Percentiles rank a stretch among this genome's conserved stretches.
phyloP scores from a whole-genome alignment of 23 red algal species.

The Cyanidioschyzon merolae region DNA sequence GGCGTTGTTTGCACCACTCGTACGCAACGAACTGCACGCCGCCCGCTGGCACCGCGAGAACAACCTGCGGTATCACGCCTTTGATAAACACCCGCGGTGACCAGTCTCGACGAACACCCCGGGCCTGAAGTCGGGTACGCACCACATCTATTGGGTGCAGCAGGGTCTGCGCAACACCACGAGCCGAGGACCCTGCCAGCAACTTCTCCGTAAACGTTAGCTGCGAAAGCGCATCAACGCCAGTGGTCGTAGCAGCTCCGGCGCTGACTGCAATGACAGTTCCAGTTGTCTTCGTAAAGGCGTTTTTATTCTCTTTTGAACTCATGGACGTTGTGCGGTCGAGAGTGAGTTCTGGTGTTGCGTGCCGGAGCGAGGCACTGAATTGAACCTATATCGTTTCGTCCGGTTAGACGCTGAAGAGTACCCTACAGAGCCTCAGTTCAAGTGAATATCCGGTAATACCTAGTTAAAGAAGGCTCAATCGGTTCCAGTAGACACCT shows the following conservation, averaged over 20 bases:
- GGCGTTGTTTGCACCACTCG: slow-evolving; percentile 62
- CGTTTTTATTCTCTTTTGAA: no score
- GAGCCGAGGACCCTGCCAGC: slow-evolving; percentile 66
- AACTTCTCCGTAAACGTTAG: slow-evolving; percentile 72
- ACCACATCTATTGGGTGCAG: slow-evolving; percentile 92
- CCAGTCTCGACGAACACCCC: slow-evolving; percentile 37
- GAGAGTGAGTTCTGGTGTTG: no score
- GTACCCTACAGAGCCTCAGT: no score
- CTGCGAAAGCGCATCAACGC: slow-evolving; percentile 7
- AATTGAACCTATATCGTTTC: no score
- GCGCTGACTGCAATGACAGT: background rate
- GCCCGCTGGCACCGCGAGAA: slow-evolving; percentile 82
- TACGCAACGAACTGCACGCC: slow-evolving; percentile 91
- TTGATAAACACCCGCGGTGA: slow-evolving; percentile 65
- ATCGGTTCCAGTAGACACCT: no score
- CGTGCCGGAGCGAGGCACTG: no score
- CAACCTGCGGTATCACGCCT: slow-evolving; percentile 87
- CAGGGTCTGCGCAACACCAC: slow-evolving; percentile 79
- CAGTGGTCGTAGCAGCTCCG: background rate
- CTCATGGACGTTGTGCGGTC: no score
- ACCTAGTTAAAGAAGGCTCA: no score
- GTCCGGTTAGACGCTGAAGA: no score
- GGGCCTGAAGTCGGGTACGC: slow-evolving; percentile 81
- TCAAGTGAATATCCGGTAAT: no score
- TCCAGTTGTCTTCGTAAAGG: background rate